A percentile compares a stretch with the other conserved stretches of the same genome.
Evolutionary conservation across 345 rosid species (phyloP).

Genomic region (Murraya koenigii): DNA sequence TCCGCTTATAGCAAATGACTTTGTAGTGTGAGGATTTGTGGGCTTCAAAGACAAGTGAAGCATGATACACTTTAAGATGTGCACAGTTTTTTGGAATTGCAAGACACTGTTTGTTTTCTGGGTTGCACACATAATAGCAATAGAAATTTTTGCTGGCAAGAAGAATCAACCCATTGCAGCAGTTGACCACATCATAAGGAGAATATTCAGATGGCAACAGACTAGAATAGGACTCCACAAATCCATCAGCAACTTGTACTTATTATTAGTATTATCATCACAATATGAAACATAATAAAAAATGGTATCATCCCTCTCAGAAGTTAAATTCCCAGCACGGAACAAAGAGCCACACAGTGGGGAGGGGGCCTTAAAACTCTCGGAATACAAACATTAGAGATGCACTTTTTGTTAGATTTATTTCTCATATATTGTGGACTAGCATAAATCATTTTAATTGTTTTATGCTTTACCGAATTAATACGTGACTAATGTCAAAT

Average conservation of each 20-base stretch:
- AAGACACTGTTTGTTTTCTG: not conserved
- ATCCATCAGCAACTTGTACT: not conserved
- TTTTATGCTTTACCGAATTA: too few species aligned
- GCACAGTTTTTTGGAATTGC: not conserved
- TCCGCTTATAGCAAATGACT: not conserved
- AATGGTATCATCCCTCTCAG: not conserved
- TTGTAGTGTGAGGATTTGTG: not conserved
- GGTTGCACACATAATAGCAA: constrained; percentile 13
- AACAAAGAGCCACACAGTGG: not conserved
- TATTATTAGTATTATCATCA: not conserved
- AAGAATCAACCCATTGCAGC: constrained; percentile 19
- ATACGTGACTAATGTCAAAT: too few species aligned
- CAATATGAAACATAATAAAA: not conserved
- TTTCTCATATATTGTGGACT: too few species aligned
- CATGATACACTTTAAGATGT: not conserved
- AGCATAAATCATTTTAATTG: too few species aligned
- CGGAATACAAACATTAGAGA: not conserved
- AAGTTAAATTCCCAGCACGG: not conserved
- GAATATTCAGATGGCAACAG: not conserved
- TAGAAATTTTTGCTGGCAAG: not conserved
- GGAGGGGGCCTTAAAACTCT: not conserved
- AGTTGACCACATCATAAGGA: not conserved
- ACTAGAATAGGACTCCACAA: not conserved
- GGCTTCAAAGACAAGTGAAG: constrained; percentile 3
- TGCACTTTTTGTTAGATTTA: too few species aligned